Conservation (phyloP, 2,329 filamentous ascomycete species). For the Fusarium buxicola region DNA sequence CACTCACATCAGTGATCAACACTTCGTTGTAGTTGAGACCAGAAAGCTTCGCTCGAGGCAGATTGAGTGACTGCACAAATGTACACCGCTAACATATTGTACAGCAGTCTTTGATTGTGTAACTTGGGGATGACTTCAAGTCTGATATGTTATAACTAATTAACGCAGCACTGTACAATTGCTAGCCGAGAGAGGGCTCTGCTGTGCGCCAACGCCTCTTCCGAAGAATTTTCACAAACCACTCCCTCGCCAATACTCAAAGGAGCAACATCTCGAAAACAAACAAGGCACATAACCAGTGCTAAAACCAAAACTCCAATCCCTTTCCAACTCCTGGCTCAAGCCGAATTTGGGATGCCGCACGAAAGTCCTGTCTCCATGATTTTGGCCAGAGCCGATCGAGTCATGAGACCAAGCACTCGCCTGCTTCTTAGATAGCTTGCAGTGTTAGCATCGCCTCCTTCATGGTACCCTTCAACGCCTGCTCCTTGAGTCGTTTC, state of each 20-base stretch:
- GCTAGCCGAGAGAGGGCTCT: constrained; percentile 5
- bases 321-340: constrained; percentile 40
- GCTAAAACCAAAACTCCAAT: constrained; percentile 32
- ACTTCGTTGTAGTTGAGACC: too few relatives aligned
- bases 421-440: not conserved
- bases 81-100: not conserved
- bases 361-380: not conserved
- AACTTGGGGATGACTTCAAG: constrained; percentile 15
- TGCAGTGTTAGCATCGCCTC: constrained; percentile 11
- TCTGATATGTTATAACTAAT: constrained; percentile 23
- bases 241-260: constrained; percentile 25
- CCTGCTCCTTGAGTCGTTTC: constrained; percentile 58
- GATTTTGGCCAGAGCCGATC: not conserved
- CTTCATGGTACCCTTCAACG: constrained; percentile 30
- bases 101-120: not conserved
- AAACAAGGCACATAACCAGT: constrained; percentile 30
- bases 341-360: constrained; percentile 8
- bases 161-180: constrained; percentile 25
- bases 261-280: constrained; percentile 33
- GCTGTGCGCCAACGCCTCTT: constrained; percentile 11
- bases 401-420: not conserved
- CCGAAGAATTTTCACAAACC: constrained; percentile 12
- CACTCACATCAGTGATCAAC: too few relatives aligned
- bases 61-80: too few relatives aligned
- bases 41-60: too few relatives aligned